Conservation (phyloP, 352 stramenopile species). For the Phytophthora vignae region DNA sequence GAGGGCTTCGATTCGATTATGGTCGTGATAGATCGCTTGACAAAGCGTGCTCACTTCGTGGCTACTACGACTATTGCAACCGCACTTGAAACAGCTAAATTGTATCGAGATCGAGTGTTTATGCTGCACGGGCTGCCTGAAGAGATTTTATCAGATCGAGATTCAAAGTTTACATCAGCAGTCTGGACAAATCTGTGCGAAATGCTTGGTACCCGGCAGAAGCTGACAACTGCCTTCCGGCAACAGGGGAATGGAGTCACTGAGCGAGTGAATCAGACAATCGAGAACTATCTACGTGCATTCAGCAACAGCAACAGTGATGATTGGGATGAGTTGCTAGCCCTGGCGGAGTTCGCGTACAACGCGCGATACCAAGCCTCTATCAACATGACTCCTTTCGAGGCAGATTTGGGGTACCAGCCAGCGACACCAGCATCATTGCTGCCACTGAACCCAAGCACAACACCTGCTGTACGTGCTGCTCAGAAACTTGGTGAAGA, state of each 20-base stretch:
- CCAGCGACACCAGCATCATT: background rate
- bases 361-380: background rate
- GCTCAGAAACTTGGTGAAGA: background rate
- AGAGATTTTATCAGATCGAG: constrained; percentile 24
- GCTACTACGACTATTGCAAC: background rate
- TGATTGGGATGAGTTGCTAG: background rate
- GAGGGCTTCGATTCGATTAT: background rate
- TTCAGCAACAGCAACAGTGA: background rate
- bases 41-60: constrained; percentile 10
- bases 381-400: background rate
- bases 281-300: constrained; percentile 16
- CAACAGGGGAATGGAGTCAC: constrained; percentile 21
- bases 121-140: constrained; percentile 12
- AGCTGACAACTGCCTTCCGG: constrained; percentile 14
- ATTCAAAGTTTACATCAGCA: constrained; percentile 24
- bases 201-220: constrained; percentile 16
- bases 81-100: background rate
- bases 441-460: background rate
- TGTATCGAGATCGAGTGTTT: constrained; percentile 20
- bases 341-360: background rate
- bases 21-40: background rate
- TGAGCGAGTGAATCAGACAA: constrained; percentile 23
- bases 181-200: constrained; percentile 23
- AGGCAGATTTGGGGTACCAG: background rate
- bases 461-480: background rate